Percentiles rank a stretch among this genome's conserved stretches.
Conservation (phyloP, 495 filamentous ascomycete genomes). For the Entonaema liquescens region DNA sequence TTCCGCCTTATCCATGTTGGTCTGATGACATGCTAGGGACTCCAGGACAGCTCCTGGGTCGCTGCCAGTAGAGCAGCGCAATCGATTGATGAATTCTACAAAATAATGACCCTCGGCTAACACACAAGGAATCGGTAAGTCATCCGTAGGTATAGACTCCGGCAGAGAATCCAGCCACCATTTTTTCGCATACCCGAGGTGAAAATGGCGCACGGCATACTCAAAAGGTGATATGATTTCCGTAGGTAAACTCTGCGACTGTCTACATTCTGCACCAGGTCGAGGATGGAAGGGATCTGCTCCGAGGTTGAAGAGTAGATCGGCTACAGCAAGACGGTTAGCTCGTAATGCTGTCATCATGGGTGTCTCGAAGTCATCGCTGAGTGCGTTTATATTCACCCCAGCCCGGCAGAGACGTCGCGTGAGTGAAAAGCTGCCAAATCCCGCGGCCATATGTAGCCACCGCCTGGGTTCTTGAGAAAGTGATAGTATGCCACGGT, state of each 20-base stretch:
- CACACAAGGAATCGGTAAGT: constrained; percentile 9
- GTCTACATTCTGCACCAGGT: constrained; percentile 7
- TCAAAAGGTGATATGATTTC: constrained; percentile 22
- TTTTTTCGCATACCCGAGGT: neutral
- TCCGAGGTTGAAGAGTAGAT: constrained; percentile 20
- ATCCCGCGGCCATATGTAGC: constrained; percentile 16
- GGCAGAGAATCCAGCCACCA: constrained; percentile 17
- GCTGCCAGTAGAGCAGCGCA: neutral
- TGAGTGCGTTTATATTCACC: constrained; percentile 24
- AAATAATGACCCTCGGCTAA: neutral
- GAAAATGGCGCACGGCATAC: constrained; percentile 7
- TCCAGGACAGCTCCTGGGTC: too few relatives aligned
- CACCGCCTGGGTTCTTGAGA: neutral
- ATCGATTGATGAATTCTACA: neutral
- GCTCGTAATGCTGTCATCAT: constrained; percentile 8
- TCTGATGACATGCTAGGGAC: neutral
- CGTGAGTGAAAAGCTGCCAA: constrained; percentile 9
- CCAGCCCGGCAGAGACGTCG: constrained; percentile 13
- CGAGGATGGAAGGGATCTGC: constrained; percentile 28
- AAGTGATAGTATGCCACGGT: constrained; percentile 1
- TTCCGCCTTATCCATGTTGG: neutral
- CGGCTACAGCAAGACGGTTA: neutral
- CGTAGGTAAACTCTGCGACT: neutral
- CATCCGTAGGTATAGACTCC: neutral
- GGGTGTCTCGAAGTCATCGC: constrained; percentile 3